A percentile compares a stretch with the other conserved stretches of the same genome.
Evolutionary conservation across 768 basidiomycete species (phyloP).

Genomic region (Holtermanniella nyarrowii): DNA sequence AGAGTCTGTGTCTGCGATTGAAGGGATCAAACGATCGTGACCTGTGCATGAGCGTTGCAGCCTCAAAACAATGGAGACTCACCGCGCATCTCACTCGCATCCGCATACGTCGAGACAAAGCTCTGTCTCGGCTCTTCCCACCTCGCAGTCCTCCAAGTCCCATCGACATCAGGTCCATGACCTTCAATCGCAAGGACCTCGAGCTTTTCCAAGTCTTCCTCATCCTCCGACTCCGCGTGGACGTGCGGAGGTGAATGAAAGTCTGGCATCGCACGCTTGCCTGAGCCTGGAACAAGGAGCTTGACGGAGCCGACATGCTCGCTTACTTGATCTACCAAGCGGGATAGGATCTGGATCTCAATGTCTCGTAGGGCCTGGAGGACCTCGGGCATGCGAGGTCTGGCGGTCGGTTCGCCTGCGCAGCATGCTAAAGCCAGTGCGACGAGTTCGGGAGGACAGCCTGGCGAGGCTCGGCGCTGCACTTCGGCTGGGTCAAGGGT

Average conservation of each 20-base stretch:
- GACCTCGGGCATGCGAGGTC: slow-evolving; percentile 69
- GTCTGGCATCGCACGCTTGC: slow-evolving; percentile 46
- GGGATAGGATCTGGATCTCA: slow-evolving; percentile 68
- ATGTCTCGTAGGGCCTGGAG: slow-evolving; percentile 68
- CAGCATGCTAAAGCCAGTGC: slow-evolving; percentile 70
- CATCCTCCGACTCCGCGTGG: not conserved
- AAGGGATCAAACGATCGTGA: slow-evolving; percentile 13
- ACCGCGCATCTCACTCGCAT: slow-evolving; percentile 35
- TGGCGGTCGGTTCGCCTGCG: slow-evolving; percentile 51
- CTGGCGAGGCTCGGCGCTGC: slow-evolving; percentile 53
- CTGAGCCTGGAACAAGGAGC: slow-evolving; percentile 53
- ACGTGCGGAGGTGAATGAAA: slow-evolving; percentile 9
- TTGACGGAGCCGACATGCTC: slow-evolving; percentile 76
- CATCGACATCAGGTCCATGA: slow-evolving; percentile 15
- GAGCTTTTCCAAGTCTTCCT: slow-evolving; percentile 21
- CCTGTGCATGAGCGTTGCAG: slow-evolving; percentile 8
- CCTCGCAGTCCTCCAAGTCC: slow-evolving; percentile 39
- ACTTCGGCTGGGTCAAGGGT: slow-evolving; percentile 68
- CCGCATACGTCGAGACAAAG: slow-evolving; percentile 20
- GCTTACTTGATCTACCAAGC: slow-evolving; percentile 52
- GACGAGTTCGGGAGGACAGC: slow-evolving; percentile 69
- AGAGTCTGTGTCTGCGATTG: not conserved
- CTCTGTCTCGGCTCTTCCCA: slow-evolving; percentile 34
- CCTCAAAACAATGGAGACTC: slow-evolving; percentile 2
- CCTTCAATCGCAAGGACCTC: slow-evolving; percentile 22